Evolutionary conservation across 73 alveolate genomes (phyloP), one percentile per base, ranked within the genome.

Genomic region (Paramecium primaurelia): DNA sequence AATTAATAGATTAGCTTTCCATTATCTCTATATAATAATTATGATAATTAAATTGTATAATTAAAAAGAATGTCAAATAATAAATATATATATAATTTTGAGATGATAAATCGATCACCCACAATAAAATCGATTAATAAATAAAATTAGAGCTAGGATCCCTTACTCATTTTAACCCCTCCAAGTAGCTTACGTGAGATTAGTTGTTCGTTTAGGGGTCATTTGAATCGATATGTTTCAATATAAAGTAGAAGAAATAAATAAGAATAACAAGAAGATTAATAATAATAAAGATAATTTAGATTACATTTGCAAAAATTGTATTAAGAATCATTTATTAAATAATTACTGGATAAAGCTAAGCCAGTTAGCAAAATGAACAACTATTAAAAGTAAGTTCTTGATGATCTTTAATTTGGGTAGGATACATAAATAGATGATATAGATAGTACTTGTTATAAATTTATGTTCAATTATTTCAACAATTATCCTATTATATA

Each of bases 391-490:
- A 38, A 36, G 26, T 75, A 75, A 75, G 58, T 75, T 12, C 28
- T 75, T 9, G 88, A 75, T 37, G 88, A 75, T 14, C 37, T 75
- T 37, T 12, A 75, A 42, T 38, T 75, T 36, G 88, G 88, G 16
- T 38, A 30, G 18, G 88, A 75, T 34, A 36, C 58, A 36, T 75
- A 75, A 42, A 42, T 75, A 75, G 68, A 38, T 42, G 88, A 75
- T 38, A 75, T 75, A 75, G 88, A 75, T n/a, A 75, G 30, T 42
- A 26, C n/a, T 38, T n/a, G 30, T 75, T 75, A 75, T 38, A 75
- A 75, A 38, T 75, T 34, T 25, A 75, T 75, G 60, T 75, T 42
- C 68, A 75, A 75, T 8, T 75, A 75, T 20, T 22, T 75, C 2
- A 42, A 37, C 30, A 64, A 64, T 64, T 64, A 28, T 64, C 84